Conservation (phyloP, 2,329 filamentous ascomycete species). For the Fusarium sp. region DNA sequence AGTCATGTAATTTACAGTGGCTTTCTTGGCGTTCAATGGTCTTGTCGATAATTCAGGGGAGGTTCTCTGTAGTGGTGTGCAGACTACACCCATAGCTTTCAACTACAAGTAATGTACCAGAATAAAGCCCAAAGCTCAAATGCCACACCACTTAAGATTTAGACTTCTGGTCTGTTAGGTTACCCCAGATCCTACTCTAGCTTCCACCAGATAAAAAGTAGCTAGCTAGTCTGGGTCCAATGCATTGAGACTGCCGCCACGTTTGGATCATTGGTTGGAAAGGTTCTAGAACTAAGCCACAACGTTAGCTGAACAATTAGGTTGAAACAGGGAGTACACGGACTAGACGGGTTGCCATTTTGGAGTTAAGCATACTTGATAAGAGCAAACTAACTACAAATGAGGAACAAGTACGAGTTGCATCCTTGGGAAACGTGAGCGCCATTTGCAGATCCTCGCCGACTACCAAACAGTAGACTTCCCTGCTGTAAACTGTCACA, state of each 20-base stretch:
- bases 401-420: background rate
- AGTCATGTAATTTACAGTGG: too few species aligned
- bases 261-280: background rate
- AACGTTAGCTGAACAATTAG: background rate
- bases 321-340: background rate
- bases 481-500: too few species aligned
- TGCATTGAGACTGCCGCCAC: background rate
- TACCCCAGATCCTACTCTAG: background rate
- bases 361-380: background rate
- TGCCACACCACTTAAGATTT: background rate
- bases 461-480: too few species aligned
- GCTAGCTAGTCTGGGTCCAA: background rate
- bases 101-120: background rate
- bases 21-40: background rate
- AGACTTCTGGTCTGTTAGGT: fast-evolving
- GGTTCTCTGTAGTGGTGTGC: background rate
- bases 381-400: background rate
- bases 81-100: background rate
- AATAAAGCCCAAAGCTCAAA: background rate
- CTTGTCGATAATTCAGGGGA: background rate
- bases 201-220: background rate
- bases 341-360: background rate
- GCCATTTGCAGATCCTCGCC: too few species aligned
- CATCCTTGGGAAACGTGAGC: too few species aligned
- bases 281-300: background rate